These are phyloP conservation scores for Tulasnella calospora DNA, from an alignment of 768 basidiomycete genomes.

Conservation along the genomic window DNA sequence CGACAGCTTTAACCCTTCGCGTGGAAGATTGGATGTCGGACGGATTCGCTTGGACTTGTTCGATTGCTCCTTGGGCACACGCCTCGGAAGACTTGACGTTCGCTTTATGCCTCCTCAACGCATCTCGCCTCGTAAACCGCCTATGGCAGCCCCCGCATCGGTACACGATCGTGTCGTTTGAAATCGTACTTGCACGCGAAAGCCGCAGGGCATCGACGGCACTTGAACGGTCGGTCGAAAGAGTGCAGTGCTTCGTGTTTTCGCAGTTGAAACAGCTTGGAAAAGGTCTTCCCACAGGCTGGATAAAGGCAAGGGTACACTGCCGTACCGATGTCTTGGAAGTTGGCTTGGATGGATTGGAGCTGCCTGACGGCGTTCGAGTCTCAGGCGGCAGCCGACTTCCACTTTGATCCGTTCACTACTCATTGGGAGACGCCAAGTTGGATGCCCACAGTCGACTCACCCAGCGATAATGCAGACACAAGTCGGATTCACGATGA, in stretches of 20 bases:
- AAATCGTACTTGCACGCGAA: constrained; percentile 28
- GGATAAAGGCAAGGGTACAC: constrained; percentile 73
- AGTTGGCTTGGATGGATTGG: constrained; percentile 28
- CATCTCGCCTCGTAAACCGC: constrained; percentile 43
- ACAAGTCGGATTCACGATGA: constrained; percentile 3
- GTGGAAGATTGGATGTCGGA: constrained; percentile 11
- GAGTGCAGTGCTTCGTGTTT: constrained; percentile 66
- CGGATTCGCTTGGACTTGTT: constrained; percentile 20
- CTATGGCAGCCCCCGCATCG: constrained; percentile 35
- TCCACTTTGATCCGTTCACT: too few relatives aligned
- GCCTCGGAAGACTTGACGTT: constrained; percentile 16
- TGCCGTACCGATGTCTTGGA: constrained; percentile 52
- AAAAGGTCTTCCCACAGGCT: constrained; percentile 63
- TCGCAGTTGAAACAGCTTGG: constrained; percentile 62
- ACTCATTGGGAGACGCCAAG: constrained; percentile 43
- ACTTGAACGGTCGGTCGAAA: constrained; percentile 56
- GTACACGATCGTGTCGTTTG: constrained; percentile 34
- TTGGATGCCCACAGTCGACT: constrained; percentile 46
- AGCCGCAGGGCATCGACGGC: constrained; percentile 37
- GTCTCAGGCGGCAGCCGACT: too few relatives aligned
- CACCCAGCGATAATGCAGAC: background rate
- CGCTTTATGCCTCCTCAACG: constrained; percentile 40
- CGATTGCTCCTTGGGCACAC: constrained; percentile 13
- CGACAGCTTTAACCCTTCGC: constrained; percentile 14
- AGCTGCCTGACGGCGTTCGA: constrained; percentile 34